Base-by-base conservation (phyloP, 495 filamentous ascomycete species). In the Aspergillus sclerotioniger region DNA sequence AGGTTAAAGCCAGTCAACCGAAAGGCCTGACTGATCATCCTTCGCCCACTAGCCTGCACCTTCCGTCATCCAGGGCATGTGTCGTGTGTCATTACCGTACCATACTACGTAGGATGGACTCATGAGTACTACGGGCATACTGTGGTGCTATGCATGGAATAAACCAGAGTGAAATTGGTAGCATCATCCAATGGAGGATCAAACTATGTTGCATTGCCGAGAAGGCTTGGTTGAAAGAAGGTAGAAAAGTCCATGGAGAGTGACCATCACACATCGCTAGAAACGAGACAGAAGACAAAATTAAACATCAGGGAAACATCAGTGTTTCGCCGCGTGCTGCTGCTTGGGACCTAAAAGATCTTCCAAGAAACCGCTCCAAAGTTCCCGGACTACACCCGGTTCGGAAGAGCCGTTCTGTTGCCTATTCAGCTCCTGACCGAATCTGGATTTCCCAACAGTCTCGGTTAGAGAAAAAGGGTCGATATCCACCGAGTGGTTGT, bases 401-500 rank as follows among this genome's bases (percentile, higher is more conserved):
- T 77, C 67, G 3, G 58, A 59, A 10, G 50, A 28, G 6, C 60
- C 57, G 15, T 62, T 70, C 25, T 63, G 47, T 35, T 65, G 58
- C 33, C 63, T 66, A 51, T 61, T 61, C 35, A 80, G 35, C 58
- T 72, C 71, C 54, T 72, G 72, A 6, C 73, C 75, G 16, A 76
- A 66, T 16, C 69, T 62, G 16, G 78, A 79, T 54, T 72, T 73
- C 2, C 69, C 71, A 9, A 82, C 79, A 46, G 76, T 67, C 55
- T 81, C 79, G 13, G 82, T 84, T 59, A 86, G 66, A 45, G 78
- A 80, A 64, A 82, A 83, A 19, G 82, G 84, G 65, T 84, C 82
- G 44, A 87, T 71, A 21, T 84, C 77, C 39, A 80, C 61, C 6
- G 78, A 69, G 68, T 76, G 69, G 56, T 84, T 86, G 64, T 88